Conservation (phyloP, 2,329 filamentous ascomycete genomes). For the Hypoxylon sp. region DNA sequence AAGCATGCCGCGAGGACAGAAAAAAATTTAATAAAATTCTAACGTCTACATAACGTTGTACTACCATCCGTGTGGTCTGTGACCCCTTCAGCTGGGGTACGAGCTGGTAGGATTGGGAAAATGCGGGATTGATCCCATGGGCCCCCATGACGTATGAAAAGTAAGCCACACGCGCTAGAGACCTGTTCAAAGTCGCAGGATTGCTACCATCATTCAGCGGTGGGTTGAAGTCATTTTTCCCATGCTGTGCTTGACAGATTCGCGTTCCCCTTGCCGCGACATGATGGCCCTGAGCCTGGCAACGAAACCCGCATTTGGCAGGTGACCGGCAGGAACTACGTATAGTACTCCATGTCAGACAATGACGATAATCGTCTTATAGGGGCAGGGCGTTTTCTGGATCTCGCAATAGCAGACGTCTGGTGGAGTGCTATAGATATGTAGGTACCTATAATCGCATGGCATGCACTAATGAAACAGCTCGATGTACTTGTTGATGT, state of each 20-base stretch:
- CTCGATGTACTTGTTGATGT: slow-evolving; percentile 18
- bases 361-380: slow-evolving; percentile 46
- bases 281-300: slow-evolving; percentile 14
- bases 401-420: slow-evolving; percentile 31
- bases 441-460: slow-evolving; percentile 33
- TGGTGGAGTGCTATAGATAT: slow-evolving; percentile 35
- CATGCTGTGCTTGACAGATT: slow-evolving; percentile 29
- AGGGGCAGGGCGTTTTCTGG: slow-evolving; percentile 34
- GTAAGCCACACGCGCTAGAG: slow-evolving; percentile 44
- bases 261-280: slow-evolving; percentile 25
- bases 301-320: slow-evolving; percentile 38
- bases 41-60: slow-evolving; percentile 23
- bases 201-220: slow-evolving; percentile 33
- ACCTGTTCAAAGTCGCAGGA: slow-evolving; percentile 28
- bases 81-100: slow-evolving; percentile 39
- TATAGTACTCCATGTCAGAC: slow-evolving; percentile 37
- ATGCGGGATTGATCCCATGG: slow-evolving; percentile 47
- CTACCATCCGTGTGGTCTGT: slow-evolving; percentile 36
- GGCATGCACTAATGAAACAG: slow-evolving; percentile 44
- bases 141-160: slow-evolving; percentile 44
- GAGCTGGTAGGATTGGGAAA: slow-evolving; percentile 35
- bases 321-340: slow-evolving; percentile 26
- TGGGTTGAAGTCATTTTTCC: slow-evolving; percentile 29
- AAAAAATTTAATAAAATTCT: slow-evolving; percentile 26
- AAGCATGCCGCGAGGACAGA: slow-evolving; percentile 26